Evolutionary conservation across 768 basidiomycete species (phyloP).

Genomic region (Mycena galericulata): DNA sequence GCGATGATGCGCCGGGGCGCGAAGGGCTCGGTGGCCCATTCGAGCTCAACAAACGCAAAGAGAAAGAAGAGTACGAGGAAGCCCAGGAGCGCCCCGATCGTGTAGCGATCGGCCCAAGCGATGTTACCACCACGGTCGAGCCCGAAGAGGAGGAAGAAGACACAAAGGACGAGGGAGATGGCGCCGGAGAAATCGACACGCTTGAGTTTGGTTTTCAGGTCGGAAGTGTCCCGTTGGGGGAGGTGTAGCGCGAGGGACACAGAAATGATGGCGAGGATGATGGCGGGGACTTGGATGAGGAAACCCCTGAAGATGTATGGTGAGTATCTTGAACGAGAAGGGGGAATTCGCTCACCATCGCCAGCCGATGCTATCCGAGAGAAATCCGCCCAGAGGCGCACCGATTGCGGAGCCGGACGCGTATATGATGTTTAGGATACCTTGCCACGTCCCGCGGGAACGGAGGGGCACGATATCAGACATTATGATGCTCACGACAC

Average conservation of each 20-base stretch:
- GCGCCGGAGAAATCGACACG: conserved; percentile 76
- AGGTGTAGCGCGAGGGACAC: conserved; percentile 69
- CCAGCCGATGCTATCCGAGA: conserved; percentile 77
- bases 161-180: conserved; percentile 62
- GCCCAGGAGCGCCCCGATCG: conserved; percentile 49
- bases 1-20: conserved; percentile 67
- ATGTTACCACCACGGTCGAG: conserved; percentile 67
- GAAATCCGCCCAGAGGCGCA: conserved; percentile 71
- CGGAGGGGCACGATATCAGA: conserved; percentile 75
- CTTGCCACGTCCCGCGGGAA: conserved; percentile 78
- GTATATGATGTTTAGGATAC: conserved; percentile 71
- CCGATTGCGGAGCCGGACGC: conserved; percentile 69
- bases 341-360: conserved; percentile 56
- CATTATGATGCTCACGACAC: conserved; percentile 73
- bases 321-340: not conserved
- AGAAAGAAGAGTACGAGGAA: conserved; percentile 49
- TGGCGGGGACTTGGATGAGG: conserved; percentile 69
- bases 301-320: conserved; percentile 57
- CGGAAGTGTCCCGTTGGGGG: conserved; percentile 53
- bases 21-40: conserved; percentile 68
- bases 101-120: conserved; percentile 57
- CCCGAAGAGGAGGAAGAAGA: conserved; percentile 68
- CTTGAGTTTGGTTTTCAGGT: conserved; percentile 63
- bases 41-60: conserved; percentile 61
- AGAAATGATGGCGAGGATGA: conserved; percentile 62